phyloP scores from a whole-genome alignment of 257 asterid genomes.

The Anisodus acutangulus region DNA sequence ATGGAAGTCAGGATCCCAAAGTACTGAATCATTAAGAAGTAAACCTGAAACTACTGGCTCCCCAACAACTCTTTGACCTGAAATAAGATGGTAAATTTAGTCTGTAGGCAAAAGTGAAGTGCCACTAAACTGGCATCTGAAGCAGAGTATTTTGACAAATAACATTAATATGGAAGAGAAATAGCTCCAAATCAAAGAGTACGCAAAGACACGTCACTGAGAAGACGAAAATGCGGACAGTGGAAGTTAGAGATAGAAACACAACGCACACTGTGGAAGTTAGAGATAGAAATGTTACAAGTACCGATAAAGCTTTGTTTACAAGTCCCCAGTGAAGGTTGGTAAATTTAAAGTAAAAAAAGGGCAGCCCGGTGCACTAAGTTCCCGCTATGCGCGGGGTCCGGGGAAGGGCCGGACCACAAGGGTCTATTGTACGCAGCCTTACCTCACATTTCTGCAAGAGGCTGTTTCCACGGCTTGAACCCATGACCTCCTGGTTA shows the following conservation, averaged over 20 bases:
- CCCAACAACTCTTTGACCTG: constrained; percentile 96
- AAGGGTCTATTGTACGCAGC: no score
- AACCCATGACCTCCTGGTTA: no score
- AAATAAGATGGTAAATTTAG: constrained; percentile 21
- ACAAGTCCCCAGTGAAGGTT: neutral
- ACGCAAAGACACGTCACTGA: neutral
- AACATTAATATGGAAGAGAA: neutral
- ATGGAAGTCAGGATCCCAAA: constrained; percentile 88
- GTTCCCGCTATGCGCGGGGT: no score
- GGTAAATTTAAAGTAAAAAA: neutral
- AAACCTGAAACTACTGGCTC: constrained; percentile 94
- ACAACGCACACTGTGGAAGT: neutral
- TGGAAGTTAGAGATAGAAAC: neutral
- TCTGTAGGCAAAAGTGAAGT: neutral
- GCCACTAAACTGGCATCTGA: constrained; percentile 24
- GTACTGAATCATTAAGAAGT: constrained; percentile 78
- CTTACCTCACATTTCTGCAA: no score
- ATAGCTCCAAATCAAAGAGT: neutral
- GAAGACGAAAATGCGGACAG: neutral
- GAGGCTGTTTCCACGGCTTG: no score
- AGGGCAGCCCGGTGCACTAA: no score
- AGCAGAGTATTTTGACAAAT: neutral
- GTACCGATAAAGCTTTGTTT: neutral
- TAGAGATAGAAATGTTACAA: neutral
- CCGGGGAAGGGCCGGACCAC: no score